phyloP scores from a whole-genome alignment of 2,329 filamentous ascomycete species.

The Didymella segeticola region DNA sequence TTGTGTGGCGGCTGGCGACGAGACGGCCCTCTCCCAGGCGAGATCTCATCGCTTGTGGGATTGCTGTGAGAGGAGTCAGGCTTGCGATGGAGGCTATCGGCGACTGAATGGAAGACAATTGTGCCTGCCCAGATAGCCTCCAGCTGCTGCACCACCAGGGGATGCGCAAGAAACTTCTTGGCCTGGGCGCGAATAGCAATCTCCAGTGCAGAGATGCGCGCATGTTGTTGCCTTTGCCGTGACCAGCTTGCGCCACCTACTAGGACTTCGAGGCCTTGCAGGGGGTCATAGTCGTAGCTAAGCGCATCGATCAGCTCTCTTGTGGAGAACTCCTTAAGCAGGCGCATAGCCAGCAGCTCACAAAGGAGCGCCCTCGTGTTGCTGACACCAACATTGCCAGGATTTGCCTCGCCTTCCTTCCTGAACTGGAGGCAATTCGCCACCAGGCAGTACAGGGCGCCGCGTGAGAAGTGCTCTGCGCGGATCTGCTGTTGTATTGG shows the following conservation, averaged over 20 bases:
- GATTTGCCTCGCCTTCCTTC: conserved; percentile 83
- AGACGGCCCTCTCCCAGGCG: conserved; percentile 41
- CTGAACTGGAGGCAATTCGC: conserved; percentile 92
- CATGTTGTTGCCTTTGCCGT: conserved; percentile 57
- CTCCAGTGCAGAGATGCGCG: conserved; percentile 87
- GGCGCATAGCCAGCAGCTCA: conserved; percentile 86
- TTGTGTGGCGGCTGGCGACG: conserved; percentile 37
- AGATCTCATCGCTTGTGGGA: conserved; percentile 32
- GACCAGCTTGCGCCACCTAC: conserved; percentile 35
- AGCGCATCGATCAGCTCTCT: conserved; percentile 91
- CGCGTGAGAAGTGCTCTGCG: conserved; percentile 80
- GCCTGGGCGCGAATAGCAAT: conserved; percentile 91
- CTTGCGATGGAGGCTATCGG: conserved; percentile 79
- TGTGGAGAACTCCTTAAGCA: conserved; percentile 88
- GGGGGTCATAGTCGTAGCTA: conserved; percentile 92
- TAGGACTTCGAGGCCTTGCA: conserved; percentile 74
- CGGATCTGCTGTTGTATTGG: conserved; percentile 92
- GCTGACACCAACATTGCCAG: conserved; percentile 83
- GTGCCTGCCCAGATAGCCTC: conserved; percentile 97
- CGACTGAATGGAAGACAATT: conserved; percentile 90
- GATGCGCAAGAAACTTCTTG: conserved; percentile 90
- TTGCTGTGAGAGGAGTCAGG: conserved; percentile 48
- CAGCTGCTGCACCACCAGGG: conserved; percentile 90
- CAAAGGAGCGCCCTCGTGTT: conserved; percentile 86
- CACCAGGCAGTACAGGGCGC: conserved; percentile 87